Percentiles rank a stretch among this genome's conserved stretches.
Evolutionary conservation across 2,329 filamentous ascomycete genomes (phyloP).

Genomic region (Pseudopithomyces chartarum): DNA sequence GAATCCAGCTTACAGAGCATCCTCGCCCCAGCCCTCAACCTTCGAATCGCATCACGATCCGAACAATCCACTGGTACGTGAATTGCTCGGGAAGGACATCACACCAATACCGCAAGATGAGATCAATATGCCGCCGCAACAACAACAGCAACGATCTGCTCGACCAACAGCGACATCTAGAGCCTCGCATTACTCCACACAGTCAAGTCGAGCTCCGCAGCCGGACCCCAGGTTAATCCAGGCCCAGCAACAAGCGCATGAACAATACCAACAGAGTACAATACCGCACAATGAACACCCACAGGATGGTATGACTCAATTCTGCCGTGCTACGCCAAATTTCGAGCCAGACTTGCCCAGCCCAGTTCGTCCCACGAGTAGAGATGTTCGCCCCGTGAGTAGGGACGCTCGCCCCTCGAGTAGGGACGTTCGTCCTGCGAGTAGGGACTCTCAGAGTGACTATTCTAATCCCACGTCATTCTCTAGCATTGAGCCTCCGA

Average conservation of each 20-base stretch:
- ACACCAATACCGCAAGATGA: slow-evolving; percentile 34
- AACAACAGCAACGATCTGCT: slow-evolving; percentile 21
- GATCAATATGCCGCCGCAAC: slow-evolving; percentile 21
- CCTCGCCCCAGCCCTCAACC: slow-evolving; percentile 91
- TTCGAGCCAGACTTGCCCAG: slow-evolving; percentile 72
- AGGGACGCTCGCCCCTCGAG: slow-evolving; percentile 86
- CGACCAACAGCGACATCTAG: slow-evolving; percentile 2
- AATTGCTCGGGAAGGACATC: slow-evolving; percentile 60
- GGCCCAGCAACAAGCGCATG: slow-evolving; percentile 43
- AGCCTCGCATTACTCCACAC: slow-evolving; percentile 12
- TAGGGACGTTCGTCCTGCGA: slow-evolving; percentile 79
- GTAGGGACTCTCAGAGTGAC: slow-evolving; percentile 87
- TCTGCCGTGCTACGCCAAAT: slow-evolving; percentile 77
- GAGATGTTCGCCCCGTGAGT: slow-evolving; percentile 83
- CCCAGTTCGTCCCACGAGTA: slow-evolving; percentile 76
- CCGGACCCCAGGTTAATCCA: slow-evolving; percentile 43
- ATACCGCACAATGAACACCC: slow-evolving; percentile 94
- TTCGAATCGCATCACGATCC: slow-evolving; percentile 93
- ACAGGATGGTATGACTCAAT: slow-evolving; percentile 95
- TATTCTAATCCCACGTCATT: slow-evolving; percentile 88
- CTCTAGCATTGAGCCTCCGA: slow-evolving; percentile 81
- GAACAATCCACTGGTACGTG: slow-evolving; percentile 71
- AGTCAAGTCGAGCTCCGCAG: slow-evolving; percentile 28
- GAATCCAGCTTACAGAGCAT: slow-evolving; percentile 94
- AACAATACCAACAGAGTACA: slow-evolving; percentile 56